Evolutionary conservation across 2,329 filamentous ascomycete species (phyloP), one percentile per base, ranked within the genome.

Genomic region (Septoria linicola): DNA sequence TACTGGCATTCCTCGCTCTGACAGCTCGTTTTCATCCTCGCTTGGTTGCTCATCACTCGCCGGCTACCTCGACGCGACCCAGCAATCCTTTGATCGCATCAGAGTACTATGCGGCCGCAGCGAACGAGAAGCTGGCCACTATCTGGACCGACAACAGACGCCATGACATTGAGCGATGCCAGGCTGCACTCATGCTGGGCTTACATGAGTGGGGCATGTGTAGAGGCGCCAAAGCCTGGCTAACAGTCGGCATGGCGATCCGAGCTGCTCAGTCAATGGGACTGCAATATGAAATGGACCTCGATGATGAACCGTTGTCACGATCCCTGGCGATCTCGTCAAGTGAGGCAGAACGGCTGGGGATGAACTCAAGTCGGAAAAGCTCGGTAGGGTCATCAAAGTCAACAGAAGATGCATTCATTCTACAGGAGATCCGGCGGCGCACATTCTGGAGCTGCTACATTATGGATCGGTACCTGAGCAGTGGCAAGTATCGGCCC

Each of bases 381-480:
- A 58, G 47, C 41, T 56, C 58, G 7, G 11, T 70, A 58, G 3
- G 68, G 62, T 48, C 37, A 4, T 30, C 41, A 8, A 51, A 56
- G 37, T 52, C 44, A 1, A 58, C 55, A 3, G 62, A 64, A 2
- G 67, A 77, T 49, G 67, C 72, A 13, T 77, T 80, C 40, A 79
- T 85, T 17, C 72, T 79, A 30, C 81, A 80, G 51, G 86, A 89
- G 66, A 78, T 84, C 10, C 75, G 78, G 53, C 76, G 86, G 20
- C 79, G 87, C 5, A 88, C 85, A 0, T 86, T 88, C 73, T 89
- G 85, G 73, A 87, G 85, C 59, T 88, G 85, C 62, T 83, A 87
- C 52, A 82, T 88, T 44, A 74, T 89, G 59, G 86, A 89, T 64
- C 80, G 84, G 2, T 80, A 88, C 67, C 71, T 88, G 19, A 80